A percentile compares a stretch with the other conserved stretches of the same genome.
Conservation (phyloP, 257 asterid species). For the Fraxinus pennsylvanica region DNA sequence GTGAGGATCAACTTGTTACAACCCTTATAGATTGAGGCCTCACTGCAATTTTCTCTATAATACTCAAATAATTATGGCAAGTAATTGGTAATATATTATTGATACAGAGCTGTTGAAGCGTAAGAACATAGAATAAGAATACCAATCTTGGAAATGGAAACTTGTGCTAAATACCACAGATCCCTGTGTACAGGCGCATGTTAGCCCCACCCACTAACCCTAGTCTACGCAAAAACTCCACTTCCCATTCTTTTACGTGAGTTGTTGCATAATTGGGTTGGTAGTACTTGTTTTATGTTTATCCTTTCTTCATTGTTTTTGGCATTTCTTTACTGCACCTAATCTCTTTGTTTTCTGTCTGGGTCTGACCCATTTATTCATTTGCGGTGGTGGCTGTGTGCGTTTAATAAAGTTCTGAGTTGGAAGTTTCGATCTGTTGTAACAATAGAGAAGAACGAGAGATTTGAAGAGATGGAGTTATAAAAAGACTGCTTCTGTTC, state of each 20-base stretch:
- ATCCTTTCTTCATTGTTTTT: constrained; percentile 12
- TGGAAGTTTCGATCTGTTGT: constrained; percentile 49
- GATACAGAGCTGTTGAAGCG: background rate
- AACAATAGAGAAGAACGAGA: constrained; percentile 12
- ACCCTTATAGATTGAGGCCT: background rate
- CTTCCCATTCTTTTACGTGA: constrained; percentile 8
- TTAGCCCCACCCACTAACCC: constrained; percentile 35
- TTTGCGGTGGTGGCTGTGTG: constrained; percentile 26
- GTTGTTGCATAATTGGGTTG: constrained; percentile 37
- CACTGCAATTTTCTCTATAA: background rate
- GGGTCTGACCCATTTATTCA: constrained; percentile 24
- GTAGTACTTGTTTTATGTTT: constrained; percentile 33
- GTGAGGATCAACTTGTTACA: background rate
- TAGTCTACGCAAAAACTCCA: constrained; percentile 3
- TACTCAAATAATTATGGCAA: background rate
- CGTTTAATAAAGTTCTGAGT: constrained; percentile 32
- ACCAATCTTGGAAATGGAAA: background rate
- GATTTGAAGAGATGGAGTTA: constrained; percentile 10
- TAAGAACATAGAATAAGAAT: constrained; percentile 6
- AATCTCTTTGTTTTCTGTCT: constrained; percentile 17
- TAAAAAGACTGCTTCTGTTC: constrained; percentile 27
- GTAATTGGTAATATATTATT: background rate
- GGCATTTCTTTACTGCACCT: constrained; percentile 34
- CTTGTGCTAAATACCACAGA: constrained; percentile 36
- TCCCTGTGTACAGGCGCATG: constrained; percentile 36